Base-by-base conservation (phyloP, 805 yeast genomes). In the Hanseniaspora mollemarum region DNA sequence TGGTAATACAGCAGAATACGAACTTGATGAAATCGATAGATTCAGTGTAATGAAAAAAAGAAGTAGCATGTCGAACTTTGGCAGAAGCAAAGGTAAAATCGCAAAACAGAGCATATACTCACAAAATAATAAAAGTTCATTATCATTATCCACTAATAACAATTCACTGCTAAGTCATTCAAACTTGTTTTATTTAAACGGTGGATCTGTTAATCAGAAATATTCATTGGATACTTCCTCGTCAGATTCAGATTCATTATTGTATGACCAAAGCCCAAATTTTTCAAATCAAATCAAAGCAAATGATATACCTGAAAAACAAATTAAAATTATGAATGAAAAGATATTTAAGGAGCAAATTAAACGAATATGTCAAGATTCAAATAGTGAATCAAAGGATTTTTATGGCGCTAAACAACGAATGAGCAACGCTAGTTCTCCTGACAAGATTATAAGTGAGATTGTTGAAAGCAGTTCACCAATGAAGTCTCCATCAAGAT, bases 261-360 rank as follows among this genome's bases (percentile, higher is more conserved):
- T 21, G 8, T 21, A 6, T 37, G n/a, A 37, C 22, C 6, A 13
- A 37, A 15, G 15, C 19, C 16, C 5, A 21, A n/a, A 15, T 21
- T 4, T 4, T 22, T 8, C 15, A 4, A 4, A 24, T 13, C 24
- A 12, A 25, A 39, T 48, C 3, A 48, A 48, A 24, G 35, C 51
- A 4, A 39, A 43, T 33, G 51, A 48, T 22, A n/a, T 15, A 16
- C 51, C 51, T 32, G 51, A 48, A 48, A 48, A 39, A n/a, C 51
- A 48, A 21, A 29, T 48, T 15, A 39, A 48, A 40, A 29, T 37
- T 5, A 40, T 48, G 4, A 39, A 43, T 12, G 51, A 48, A 18
- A 31, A 29, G 10, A 48, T 48, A 10, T 48, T 48, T 15, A 48
- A 48, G 26, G 37, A 43, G 26, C 45, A 48, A 39, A 26, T 48